Conservation (phyloP, 129 eudicot species). For the Heracleum sosnowskyi region DNA sequence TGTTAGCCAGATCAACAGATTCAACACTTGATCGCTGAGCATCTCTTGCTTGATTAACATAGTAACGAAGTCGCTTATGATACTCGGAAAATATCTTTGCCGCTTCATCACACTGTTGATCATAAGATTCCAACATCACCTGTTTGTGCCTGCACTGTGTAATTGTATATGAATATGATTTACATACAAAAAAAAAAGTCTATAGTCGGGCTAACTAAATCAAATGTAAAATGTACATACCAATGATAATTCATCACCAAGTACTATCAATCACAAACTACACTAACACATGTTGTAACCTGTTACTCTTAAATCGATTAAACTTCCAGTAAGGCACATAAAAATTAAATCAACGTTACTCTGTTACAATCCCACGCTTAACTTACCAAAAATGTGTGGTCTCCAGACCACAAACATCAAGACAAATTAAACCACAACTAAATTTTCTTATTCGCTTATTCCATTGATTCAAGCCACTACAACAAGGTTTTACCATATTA, state of each 20-base stretch:
- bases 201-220: not conserved
- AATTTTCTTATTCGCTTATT: not conserved
- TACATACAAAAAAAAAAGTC: not conserved
- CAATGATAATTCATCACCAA: not conserved
- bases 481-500: not conserved
- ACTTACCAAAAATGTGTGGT: not conserved
- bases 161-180: slow-evolving; percentile 8
- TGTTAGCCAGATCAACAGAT: slow-evolving; percentile 38
- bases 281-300: not conserved
- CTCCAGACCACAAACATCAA: not conserved
- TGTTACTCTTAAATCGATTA: not conserved
- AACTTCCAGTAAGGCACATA: not conserved
- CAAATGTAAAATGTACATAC: not conserved
- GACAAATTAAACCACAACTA: not conserved
- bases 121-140: slow-evolving; percentile 85
- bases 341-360: not conserved
- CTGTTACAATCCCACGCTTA: not conserved
- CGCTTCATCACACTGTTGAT: slow-evolving; percentile 80
- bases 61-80: slow-evolving; percentile 56
- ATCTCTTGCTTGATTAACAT: slow-evolving; percentile 65
- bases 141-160: slow-evolving; percentile 78
- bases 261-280: not conserved
- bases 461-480: not conserved
- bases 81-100: slow-evolving; percentile 78
- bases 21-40: slow-evolving; percentile 46